Evolutionary conservation across 2,329 filamentous ascomycete species (phyloP).

Genomic region (Phaeosphaeriaceae sp.): DNA sequence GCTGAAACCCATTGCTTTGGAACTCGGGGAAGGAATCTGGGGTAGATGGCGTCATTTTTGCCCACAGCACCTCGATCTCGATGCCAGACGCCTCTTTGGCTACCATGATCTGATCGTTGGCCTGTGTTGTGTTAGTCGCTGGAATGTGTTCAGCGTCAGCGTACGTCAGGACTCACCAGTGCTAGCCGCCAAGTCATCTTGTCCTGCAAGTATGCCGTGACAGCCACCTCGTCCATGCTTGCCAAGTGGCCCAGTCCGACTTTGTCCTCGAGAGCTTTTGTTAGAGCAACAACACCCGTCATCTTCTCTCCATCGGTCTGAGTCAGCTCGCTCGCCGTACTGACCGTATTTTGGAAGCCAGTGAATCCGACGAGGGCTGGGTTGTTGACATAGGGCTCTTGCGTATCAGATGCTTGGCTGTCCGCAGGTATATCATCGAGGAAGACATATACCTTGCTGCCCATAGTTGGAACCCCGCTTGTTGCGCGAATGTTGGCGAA

Average conservation of each 20-base stretch:
- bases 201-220: constrained; percentile 27
- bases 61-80: constrained; percentile 48
- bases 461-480: constrained; percentile 66
- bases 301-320: constrained; percentile 7
- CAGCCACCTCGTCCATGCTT: constrained; percentile 27
- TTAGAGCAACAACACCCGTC: constrained; percentile 55
- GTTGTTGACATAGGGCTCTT: constrained; percentile 58
- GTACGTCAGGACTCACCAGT: constrained; percentile 17
- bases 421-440: constrained; percentile 54
- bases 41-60: constrained; percentile 47
- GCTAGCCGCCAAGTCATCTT: constrained; percentile 35
- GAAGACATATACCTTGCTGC: constrained; percentile 74
- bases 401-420: constrained; percentile 42
- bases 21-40: constrained; percentile 19
- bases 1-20: constrained; percentile 13
- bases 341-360: constrained; percentile 50
- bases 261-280: constrained; percentile 48
- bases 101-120: constrained; percentile 37
- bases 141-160: background rate
- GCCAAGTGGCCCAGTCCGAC: constrained; percentile 41
- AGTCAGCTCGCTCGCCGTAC: constrained; percentile 8
- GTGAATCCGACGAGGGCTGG: constrained; percentile 68
- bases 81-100: constrained; percentile 45
- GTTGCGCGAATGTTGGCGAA: constrained; percentile 69
- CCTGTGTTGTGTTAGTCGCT: constrained; percentile 40